Evolutionary conservation across 2,329 filamentous ascomycete genomes (phyloP), one percentile per base, ranked within the genome.

Genomic region (Neonectria magnoliae): DNA sequence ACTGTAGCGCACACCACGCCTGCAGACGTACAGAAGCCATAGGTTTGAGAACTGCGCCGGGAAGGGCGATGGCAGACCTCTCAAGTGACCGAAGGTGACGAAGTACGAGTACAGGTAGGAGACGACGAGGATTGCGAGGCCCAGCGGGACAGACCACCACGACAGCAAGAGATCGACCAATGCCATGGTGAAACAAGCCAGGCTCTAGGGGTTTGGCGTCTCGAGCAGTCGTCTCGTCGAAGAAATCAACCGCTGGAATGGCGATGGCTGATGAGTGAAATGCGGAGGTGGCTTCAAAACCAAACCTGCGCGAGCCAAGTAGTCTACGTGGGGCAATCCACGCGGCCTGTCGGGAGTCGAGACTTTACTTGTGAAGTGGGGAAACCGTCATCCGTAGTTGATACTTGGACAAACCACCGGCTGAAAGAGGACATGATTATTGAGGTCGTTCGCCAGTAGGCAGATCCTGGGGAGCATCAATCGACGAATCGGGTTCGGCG

Each of bases 1-100:
- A 29, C 80, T 70, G 74, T 87, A 93, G 10, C 91, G 84, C 52
- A 84, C 83, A 2, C 93, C 93, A 4, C 86, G 83, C 2, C 94
- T 88, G 57, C 82, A 83, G 13, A 89, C 85, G 9, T 83, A 81
- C 54, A 97, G 79, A 22, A 97, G 86, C 94, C 94, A 98, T 29
- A 97, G 80, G 71, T 94, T 93, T 31, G 90, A 88, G 77, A 94
- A 93, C 36, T 84, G 82, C 0, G 86, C 86, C 0, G 87, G 84
- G 70, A 90, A 88, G 0, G 90, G 90, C 0, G 85, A 85, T 0
- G 90, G 90, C 16, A 93, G 85, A 69, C 76, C 71, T 77, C 87
- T 76, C 66, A 88, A 82, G 62, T 79, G 74, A 4, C 74, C 55
- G 62, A 81, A 83, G 22, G 88, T 90, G 60, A 87, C 79, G 27